A percentile compares a stretch with the other conserved stretches of the same genome.
These are phyloP conservation scores for Leucaena leucocephala DNA, from an alignment of 306 rosid species.

Conservation along the genomic window DNA sequence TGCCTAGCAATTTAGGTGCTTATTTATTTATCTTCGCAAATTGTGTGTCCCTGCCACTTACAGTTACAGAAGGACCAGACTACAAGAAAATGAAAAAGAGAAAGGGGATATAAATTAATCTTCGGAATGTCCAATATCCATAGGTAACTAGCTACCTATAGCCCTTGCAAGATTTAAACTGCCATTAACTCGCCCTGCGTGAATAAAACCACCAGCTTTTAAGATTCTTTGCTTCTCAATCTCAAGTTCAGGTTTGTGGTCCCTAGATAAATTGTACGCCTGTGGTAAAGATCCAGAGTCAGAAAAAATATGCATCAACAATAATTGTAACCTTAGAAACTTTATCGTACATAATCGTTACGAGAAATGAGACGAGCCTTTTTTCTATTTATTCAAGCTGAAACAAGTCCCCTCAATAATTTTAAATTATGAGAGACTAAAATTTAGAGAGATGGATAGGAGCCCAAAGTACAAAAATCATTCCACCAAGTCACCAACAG, in stretches of 20 bases:
- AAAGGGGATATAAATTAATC: constrained; percentile 9
- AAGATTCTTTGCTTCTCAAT: constrained; percentile 87
- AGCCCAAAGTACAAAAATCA: constrained; percentile 14
- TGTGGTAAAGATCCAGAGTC: constrained; percentile 45
- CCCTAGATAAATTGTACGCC: constrained; percentile 93
- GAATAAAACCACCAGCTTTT: constrained; percentile 95
- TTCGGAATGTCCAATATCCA: constrained; percentile 20
- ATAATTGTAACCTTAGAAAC: constrained; percentile 23
- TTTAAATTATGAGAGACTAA: not conserved
- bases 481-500: constrained; percentile 1
- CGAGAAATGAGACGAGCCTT: constrained; percentile 6
- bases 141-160: constrained; percentile 52
- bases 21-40: constrained; percentile 23
- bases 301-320: constrained; percentile 2
- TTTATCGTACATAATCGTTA: constrained; percentile 18
- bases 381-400: constrained; percentile 6
- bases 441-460: constrained; percentile 1
- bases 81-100: not conserved
- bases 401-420: constrained; percentile 3
- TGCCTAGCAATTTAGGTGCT: not conserved
- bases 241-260: constrained; percentile 97
- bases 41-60: constrained; percentile 16
- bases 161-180: constrained; percentile 98
- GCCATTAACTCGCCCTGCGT: constrained; percentile 97
- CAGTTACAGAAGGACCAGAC: constrained; percentile 18